A percentile compares a stretch with the other conserved stretches of the same genome.
Conservation (phyloP, 2,329 filamentous ascomycete genomes). For the Trichophyton rubrum region DNA sequence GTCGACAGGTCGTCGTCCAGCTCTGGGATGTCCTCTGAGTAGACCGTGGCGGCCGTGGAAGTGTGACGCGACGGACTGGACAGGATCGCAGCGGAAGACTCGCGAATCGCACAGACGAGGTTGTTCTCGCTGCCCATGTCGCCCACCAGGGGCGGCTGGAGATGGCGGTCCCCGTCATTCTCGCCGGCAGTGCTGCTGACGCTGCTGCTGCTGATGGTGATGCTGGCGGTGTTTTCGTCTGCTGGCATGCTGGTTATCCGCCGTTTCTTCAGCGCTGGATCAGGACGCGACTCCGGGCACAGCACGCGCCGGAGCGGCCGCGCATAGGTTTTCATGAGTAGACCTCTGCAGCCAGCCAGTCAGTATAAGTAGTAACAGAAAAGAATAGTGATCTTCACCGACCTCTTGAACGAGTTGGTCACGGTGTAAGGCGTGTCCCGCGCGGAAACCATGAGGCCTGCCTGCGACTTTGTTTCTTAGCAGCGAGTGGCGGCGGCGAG, state of each 20-base stretch:
- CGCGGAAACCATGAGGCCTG: constrained; percentile 12
- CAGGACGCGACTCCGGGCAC: constrained; percentile 31
- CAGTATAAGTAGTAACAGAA: too few relatives aligned
- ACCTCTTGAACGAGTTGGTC: constrained; percentile 41
- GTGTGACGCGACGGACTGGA: constrained; percentile 38
- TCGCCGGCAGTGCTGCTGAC: constrained; percentile 10
- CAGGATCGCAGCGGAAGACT: constrained; percentile 34
- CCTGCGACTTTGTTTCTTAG: neutral
- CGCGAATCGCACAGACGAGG: constrained; percentile 37
- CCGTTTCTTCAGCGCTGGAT: constrained; percentile 32
- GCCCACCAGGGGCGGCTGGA: neutral
- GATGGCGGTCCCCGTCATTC: constrained; percentile 16
- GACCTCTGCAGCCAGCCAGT: constrained; percentile 27
- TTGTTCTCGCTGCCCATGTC: constrained; percentile 34
- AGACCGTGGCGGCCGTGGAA: constrained; percentile 30
- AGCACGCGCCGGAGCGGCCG: constrained; percentile 37
- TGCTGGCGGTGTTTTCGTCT: constrained; percentile 6
- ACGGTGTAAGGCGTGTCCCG: constrained; percentile 39
- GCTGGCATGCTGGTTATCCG: constrained; percentile 21
- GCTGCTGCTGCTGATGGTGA: constrained; percentile 1
- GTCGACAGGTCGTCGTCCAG: constrained; percentile 33
- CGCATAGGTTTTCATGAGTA: constrained; percentile 39
- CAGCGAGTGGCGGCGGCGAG: neutral
- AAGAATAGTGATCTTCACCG: constrained; percentile 3
- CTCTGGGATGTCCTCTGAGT: constrained; percentile 32